Base-by-base conservation (phyloP, 768 basidiomycete genomes). In the Russula sp. region DNA sequence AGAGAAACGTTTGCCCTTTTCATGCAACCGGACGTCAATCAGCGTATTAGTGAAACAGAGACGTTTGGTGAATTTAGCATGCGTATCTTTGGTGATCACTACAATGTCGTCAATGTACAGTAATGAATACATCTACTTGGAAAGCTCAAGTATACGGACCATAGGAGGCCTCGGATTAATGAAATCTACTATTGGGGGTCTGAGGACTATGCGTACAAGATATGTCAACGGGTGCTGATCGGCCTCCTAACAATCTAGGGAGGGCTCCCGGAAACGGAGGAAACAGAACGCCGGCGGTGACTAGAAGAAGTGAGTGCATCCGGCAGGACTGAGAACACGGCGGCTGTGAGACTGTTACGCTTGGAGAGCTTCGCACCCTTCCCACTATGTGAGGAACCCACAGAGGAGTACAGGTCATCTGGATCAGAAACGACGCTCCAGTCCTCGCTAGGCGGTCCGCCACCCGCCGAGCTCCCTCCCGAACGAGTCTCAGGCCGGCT, bases 11-110 rank as follows among this genome's bases (percentile, higher is more conserved):
- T 93, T 69, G 91, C 89, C 10, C 73, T 94, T 13, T 90, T 91
- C 76, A 87, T 91, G 89, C 87, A 96, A 72, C 95, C 95, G 6
- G 84, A 96, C 72, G 85, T 87, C 14, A 79, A 90, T 64, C 86
- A 90, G 68, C 79, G 80, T 49, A 82, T 98, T 27, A 85, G 87
- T 5, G 73, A 77, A 37, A 75, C 79, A 9, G 82, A 86, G 70
- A 93, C 91, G 14, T 99, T 96, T 70, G 96, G 96, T 2, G 80
- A 87, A 62, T 98, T 98, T 74, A 92, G 89, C 70, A 90, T 91
- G 73, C 79, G 84, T 60, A 83, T 97, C 22, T 86, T 98, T 62
- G 76, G 76, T 54, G 73, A 81, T 68, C 87, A 89, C 72, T 84
- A 85, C 67, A 68, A 68, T 50, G 77, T 79, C 45, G 55, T 51